phyloP scores from a whole-genome alignment of 192 early-diverging fungal genomes.

The Coemansia sp. region DNA sequence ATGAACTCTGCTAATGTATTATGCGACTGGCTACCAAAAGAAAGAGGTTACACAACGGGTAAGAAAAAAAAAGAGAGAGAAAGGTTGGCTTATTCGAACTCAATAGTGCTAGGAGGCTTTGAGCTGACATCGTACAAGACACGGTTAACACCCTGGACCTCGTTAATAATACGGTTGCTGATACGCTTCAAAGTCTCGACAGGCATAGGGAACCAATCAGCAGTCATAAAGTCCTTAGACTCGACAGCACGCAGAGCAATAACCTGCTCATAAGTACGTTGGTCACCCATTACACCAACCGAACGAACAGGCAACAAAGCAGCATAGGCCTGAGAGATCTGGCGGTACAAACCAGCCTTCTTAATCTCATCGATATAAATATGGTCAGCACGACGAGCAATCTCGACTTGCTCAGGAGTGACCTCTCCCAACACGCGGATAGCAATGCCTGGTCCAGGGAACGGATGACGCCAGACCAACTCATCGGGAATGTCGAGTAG shows the following conservation, averaged over 20 bases:
- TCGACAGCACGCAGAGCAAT: constrained; percentile 97
- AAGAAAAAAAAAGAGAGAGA: neutral
- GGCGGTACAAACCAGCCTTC: constrained; percentile 93
- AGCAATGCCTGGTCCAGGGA: constrained; percentile 99
- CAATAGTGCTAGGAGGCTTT: constrained; percentile 98
- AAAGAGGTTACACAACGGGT: neutral
- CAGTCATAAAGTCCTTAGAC: constrained; percentile 98
- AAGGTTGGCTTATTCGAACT: constrained; percentile 77
- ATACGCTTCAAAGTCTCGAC: constrained; percentile 88
- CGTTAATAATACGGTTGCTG: constrained; percentile 96
- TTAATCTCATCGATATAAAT: constrained; percentile 99
- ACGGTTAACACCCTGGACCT: constrained; percentile 97
- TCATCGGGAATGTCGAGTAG: constrained; percentile 91
- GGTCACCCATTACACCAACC: constrained; percentile 99
- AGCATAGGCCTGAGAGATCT: constrained; percentile 98
- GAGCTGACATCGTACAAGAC: constrained; percentile 96
- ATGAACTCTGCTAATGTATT: neutral
- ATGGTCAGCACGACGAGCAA: constrained; percentile 92
- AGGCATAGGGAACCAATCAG: constrained; percentile 93
- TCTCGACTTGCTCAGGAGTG: constrained; percentile 88
- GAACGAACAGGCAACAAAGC: constrained; percentile 92
- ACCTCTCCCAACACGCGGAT: constrained; percentile 98
- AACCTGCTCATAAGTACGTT: constrained; percentile 98
- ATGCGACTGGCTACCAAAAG: neutral
- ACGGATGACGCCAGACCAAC: constrained; percentile 97